Evolutionary conservation across 2,329 filamentous ascomycete genomes (phyloP), one percentile per base, ranked within the genome.

Genomic region (Aspergillus pseudoglaucus): DNA sequence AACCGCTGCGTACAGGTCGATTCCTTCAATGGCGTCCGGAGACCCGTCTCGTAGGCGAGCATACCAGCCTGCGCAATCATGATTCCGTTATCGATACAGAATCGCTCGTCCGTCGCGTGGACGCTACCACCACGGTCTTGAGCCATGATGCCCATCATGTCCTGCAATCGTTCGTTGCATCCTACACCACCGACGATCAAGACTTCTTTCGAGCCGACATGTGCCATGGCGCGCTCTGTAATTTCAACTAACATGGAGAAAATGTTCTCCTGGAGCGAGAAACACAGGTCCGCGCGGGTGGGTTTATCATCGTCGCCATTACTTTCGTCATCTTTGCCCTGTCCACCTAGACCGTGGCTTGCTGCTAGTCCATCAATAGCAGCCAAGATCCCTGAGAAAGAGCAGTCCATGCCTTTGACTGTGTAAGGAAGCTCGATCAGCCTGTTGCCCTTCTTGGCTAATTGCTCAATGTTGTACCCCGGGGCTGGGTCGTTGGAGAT

Each of bases 111-210:
- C 0, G 91, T 97, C 20, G 93, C 90, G 71, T 87, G 96, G 3
- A 97, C 88, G 60, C 83, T 90, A 3, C 93, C 93, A 46, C 90
- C 88, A 33, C 93, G 76, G 67, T 95, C 90, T 40, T 76, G 76
- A 14, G 90, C 91, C 93, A 98, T 98, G 42, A 86, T 76, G 14
- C 88, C 90, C 93, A 98, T 98, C 93, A 98, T 98, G 61, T 95
- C 83, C 74, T 98, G 93, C 57, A 98, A 67, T 3, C 93, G 80
- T 73, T 95, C 85, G 66, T 98, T 98, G 67, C 88, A 95, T 3
- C 93, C 93, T 1, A 98, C 93, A 18, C 93, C 93, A 35, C 93
- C 93, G 2, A 98, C 93, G 47, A 98, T 90, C 41, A 98, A 75
- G 6, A 98, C 93, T 73, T 97, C 89, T 44, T 76, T 81, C 47